Evolutionary conservation across 73 alveolate genomes (phyloP), one percentile per base, ranked within the genome.

Genomic region (Paramecium caudatum): DNA sequence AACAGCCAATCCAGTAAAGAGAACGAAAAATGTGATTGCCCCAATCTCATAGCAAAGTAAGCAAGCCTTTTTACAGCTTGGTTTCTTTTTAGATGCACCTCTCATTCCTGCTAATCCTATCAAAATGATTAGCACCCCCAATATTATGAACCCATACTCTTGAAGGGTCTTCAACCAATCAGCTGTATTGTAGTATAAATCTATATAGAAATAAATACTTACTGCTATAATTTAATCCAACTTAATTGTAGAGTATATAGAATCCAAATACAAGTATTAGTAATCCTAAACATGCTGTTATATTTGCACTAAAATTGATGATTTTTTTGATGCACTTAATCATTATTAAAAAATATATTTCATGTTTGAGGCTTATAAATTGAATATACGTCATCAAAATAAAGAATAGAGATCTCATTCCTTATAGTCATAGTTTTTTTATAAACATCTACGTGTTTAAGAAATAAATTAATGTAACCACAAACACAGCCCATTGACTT

Each of bases 91-190:
- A 15, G 17, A 32, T 5, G 50, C 25, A 10, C 49, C 49, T 30
- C 6, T 9, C 3, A 30, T 13, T 3, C 83, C 83, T 3, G 49
- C 23, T 1, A 25, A 30, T 25, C 83, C 83, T 12, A 32, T 65
- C 8, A 65, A 13, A 10, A 65, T 32, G 32, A 65, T 12, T 32
- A 65, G 4, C 9, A 7, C 46, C n/a, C 83, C 83, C 17, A 65
- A n/a, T 32, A 65, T 65, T n/a, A 65, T 65, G 17, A 65, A 65
- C 6, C 50, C 83, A 33, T 65, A 65, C 34, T 65, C 39, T 13
- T 30, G 8, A 8, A 65, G 17, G 16, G 83, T 65, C 19, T 12
- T 15, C 17, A 65, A 33, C 83, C 83, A 65, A 15, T 65, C 49
- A 25, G 47, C 49, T 13, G 25, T 6, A 33, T 9, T 36, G 49